These are phyloP conservation scores for Elsinoe australis DNA, from an alignment of 2,329 filamentous ascomycete genomes.

Conservation along the genomic window DNA sequence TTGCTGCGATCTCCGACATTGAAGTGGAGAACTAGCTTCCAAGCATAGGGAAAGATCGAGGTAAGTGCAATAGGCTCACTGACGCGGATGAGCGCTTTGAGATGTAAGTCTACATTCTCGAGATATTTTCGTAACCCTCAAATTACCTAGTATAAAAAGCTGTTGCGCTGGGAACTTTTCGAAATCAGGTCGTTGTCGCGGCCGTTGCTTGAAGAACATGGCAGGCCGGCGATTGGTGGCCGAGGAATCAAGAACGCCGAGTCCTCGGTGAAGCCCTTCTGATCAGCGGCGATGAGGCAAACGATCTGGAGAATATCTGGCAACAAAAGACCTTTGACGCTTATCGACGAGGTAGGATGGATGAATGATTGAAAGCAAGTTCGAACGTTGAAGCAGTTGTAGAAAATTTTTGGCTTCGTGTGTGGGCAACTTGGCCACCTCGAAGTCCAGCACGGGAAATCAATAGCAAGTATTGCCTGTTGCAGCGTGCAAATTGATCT, in stretches of 20 bases:
- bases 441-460: too few relatives aligned
- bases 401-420: constrained; percentile 7
- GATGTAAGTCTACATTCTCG: background rate
- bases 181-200: constrained; percentile 50
- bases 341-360: too few relatives aligned
- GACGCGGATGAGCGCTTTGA: constrained; percentile 76
- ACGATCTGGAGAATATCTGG: too few relatives aligned
- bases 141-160: constrained; percentile 74
- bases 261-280: too few relatives aligned
- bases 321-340: too few relatives aligned
- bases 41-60: constrained; percentile 88
- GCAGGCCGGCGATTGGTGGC: background rate
- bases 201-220: constrained; percentile 53
- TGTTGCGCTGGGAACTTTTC: constrained; percentile 75
- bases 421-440: too few relatives aligned
- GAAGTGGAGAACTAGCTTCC: constrained; percentile 72
- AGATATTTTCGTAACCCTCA: background rate
- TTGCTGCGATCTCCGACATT: constrained; percentile 62
- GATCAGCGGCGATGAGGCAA: too few relatives aligned
- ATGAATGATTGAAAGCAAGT: background rate
- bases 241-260: constrained; percentile 1
- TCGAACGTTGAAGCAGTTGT: constrained; percentile 1
- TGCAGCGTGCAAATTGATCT: too few relatives aligned
- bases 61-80: constrained; percentile 89
- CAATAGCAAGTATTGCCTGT: too few relatives aligned